Evolutionary conservation across 495 filamentous ascomycete species (phyloP).

Genomic region (Aspergillus olivimuriae): DNA sequence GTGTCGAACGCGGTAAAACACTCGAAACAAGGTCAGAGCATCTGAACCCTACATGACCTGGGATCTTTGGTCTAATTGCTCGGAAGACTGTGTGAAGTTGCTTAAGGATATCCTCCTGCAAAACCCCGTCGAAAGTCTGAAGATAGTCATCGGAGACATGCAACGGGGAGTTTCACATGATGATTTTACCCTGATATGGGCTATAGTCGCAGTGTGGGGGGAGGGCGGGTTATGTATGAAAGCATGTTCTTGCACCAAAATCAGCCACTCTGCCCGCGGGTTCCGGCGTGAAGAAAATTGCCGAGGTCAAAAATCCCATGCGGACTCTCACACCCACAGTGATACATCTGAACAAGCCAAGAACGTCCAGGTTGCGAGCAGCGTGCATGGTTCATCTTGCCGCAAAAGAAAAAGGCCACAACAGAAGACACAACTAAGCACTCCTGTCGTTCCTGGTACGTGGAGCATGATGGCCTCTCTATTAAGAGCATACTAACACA

Average conservation of each 20-base stretch:
- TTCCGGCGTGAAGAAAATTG: neutral
- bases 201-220: neutral
- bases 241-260: neutral
- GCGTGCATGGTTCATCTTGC: no score
- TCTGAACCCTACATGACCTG: neutral
- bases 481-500: neutral
- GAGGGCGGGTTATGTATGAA: neutral
- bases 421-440: no score
- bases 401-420: no score
- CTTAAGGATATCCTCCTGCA: neutral
- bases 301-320: no score
- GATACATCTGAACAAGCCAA: no score
- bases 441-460: neutral
- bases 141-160: neutral
- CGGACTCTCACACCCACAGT: no score
- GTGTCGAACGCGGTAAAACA: neutral
- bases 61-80: neutral
- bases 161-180: neutral
- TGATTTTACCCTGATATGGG: neutral
- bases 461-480: neutral
- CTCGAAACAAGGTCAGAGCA: neutral
- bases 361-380: no score
- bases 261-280: neutral
- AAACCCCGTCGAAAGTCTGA: neutral
- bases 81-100: neutral